Conservation (phyloP, 1,139 yeast genomes). For the Diutina ranongensis region DNA sequence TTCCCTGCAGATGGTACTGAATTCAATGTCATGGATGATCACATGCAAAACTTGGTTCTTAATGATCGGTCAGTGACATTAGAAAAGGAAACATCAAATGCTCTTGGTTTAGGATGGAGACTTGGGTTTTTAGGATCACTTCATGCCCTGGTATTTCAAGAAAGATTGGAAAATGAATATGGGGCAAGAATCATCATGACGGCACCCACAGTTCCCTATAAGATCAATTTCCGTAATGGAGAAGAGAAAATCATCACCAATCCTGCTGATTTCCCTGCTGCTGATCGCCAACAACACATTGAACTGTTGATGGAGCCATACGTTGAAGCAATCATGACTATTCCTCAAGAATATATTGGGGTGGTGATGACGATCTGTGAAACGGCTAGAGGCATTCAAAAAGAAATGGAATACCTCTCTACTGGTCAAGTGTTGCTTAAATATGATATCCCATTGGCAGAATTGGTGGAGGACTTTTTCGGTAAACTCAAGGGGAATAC, state of each 20-base stretch:
- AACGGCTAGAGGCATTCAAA: slow-evolving; percentile 70
- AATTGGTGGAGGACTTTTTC: slow-evolving; percentile 87
- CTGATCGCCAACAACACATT: slow-evolving; percentile 29
- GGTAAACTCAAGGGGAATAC: slow-evolving; percentile 87
- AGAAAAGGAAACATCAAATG: slow-evolving; percentile 86
- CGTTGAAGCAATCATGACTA: slow-evolving; percentile 83
- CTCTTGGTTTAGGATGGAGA: slow-evolving; percentile 96
- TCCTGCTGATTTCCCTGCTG: slow-evolving; percentile 86
- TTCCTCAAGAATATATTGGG: slow-evolving; percentile 86
- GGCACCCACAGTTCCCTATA: slow-evolving; percentile 93
- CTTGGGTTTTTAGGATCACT: slow-evolving; percentile 88
- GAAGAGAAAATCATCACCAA: slow-evolving; percentile 59
- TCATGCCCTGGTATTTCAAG: slow-evolving; percentile 92
- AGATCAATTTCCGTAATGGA: slow-evolving; percentile 56
- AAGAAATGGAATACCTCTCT: slow-evolving; percentile 64
- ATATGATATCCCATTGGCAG: slow-evolving; percentile 77
- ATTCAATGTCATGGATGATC: slow-evolving; percentile 81
- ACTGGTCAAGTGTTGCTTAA: slow-evolving; percentile 76
- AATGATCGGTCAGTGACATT: slow-evolving; percentile 88
- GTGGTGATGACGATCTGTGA: slow-evolving; percentile 80
- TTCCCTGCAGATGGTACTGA: slow-evolving; percentile 94
- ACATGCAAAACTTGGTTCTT: slow-evolving; percentile 74
- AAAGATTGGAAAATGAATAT: slow-evolving; percentile 82
- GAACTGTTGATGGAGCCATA: slow-evolving; percentile 69
- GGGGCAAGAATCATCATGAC: slow-evolving; percentile 89